Conservation (phyloP, 139 green algal species). For the Coelastrella sp. region DNA sequence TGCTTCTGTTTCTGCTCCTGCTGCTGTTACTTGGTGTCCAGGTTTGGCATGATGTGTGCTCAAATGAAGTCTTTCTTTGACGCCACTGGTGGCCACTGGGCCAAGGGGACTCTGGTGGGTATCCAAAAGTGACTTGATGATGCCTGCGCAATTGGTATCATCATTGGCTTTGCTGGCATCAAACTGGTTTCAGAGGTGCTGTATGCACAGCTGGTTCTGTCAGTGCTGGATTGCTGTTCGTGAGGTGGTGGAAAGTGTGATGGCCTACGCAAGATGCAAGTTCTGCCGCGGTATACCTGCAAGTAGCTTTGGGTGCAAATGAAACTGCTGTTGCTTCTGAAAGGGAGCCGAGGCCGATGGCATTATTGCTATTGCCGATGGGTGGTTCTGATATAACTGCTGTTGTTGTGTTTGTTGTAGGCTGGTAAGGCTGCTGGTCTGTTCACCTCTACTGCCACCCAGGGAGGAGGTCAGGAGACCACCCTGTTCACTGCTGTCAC, state of each 20-base stretch:
- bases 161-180: not conserved
- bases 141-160: not conserved
- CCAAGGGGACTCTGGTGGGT: slow-evolving; percentile 45
- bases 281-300: too few relatives aligned
- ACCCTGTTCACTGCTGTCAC: slow-evolving; percentile 76
- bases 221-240: too few relatives aligned
- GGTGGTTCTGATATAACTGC: not conserved
- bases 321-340: too few relatives aligned
- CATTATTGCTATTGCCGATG: not conserved
- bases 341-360: too few relatives aligned
- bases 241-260: too few relatives aligned
- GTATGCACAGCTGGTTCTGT: too few relatives aligned
- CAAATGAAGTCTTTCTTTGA: slow-evolving; percentile 87
- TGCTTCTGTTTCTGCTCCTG: slow-evolving; percentile 9
- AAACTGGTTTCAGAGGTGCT: too few relatives aligned
- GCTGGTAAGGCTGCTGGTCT: slow-evolving; percentile 76
- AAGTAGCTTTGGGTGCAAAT: too few relatives aligned
- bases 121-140: not conserved
- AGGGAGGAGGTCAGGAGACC: slow-evolving; percentile 86
- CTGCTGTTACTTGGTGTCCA: not conserved
- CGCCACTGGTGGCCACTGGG: slow-evolving; percentile 77
- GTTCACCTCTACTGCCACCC: slow-evolving; percentile 68
- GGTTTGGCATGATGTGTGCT: slow-evolving; percentile 79
- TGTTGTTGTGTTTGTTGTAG: slow-evolving; percentile 51
- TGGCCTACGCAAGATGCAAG: too few relatives aligned